Evolutionary conservation across 768 basidiomycete species (phyloP), one percentile per base, ranked within the genome.

Genomic region (Pholiota microspora): DNA sequence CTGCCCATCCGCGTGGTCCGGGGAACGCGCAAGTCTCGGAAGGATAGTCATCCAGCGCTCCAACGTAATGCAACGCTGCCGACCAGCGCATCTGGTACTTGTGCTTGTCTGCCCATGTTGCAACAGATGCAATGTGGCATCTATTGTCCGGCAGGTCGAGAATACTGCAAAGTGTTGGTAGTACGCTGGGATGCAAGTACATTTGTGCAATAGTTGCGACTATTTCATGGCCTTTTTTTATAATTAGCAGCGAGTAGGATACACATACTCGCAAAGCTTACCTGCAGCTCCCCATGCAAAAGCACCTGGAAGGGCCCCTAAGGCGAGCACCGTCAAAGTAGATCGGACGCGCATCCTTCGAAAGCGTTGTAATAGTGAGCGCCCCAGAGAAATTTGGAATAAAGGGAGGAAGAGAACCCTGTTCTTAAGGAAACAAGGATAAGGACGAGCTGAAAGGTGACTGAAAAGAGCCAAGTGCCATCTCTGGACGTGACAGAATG

Each of bases 161-260:
- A 62, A 98, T 85, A 25, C 74, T 69, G 59, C 88, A 91, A 51
- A 97, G 72, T 28, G 76, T 78, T 2, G 82, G 77, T 35, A 87
- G 76, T 4, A 88, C 85, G 2, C 73, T 74, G 0, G 91, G 90
- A 67, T 92, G 82, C 2, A 98, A 80, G 67, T 97, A 84, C 55
- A 95, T 92, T 67, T 98, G 89, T 1, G 96, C 96, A 53, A 98
- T 89, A 3, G 94, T 96, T 1, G 94, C 95, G 4, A 93, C 83
- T 28, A 97, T 86, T 74, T 97, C 90, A 62, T 98, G 95, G 3
- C 95, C 93, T 85, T 57, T 23, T n/a, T n/a, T n/a, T n/a, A n/a
- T n/a, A n/a, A n/a, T n/a, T n/a, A n/a, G n/a, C n/a, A n/a, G n/a
- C n/a, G n/a, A n/a, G n/a, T n/a, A n/a, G n/a, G n/a, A n/a, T 29